These are phyloP conservation scores for Myriosclerotinia curreyana DNA, from an alignment of 2,329 filamentous ascomycete genomes.

Conservation along the genomic window DNA sequence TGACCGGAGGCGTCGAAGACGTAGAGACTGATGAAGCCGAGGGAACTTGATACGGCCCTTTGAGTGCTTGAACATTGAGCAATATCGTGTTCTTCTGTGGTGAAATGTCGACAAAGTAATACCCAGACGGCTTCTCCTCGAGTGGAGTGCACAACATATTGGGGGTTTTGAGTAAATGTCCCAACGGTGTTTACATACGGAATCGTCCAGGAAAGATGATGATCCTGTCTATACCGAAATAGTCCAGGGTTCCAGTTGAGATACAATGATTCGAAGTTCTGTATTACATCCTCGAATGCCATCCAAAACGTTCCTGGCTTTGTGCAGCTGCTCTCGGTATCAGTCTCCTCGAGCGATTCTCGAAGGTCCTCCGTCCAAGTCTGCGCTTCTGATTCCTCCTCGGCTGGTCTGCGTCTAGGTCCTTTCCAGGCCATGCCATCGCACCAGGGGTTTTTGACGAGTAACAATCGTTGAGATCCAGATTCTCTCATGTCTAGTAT, in stretches of 20 bases:
- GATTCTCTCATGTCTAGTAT: slow-evolving; percentile 74
- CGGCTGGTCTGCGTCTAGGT: slow-evolving; percentile 28
- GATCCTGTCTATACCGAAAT: slow-evolving; percentile 78
- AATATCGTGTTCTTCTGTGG: slow-evolving; percentile 61
- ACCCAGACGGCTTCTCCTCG: slow-evolving; percentile 71
- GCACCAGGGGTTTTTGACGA: slow-evolving; percentile 96
- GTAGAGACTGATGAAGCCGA: slow-evolving; percentile 83
- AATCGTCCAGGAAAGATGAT: slow-evolving; percentile 82
- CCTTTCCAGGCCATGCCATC: slow-evolving; percentile 74
- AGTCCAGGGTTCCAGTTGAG: slow-evolving; percentile 93
- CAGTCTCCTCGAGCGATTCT: slow-evolving; percentile 31
- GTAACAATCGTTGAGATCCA: slow-evolving; percentile 61
- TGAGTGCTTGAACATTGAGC: slow-evolving; percentile 43
- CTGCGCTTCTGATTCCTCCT: slow-evolving; percentile 15
- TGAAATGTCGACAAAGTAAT: slow-evolving; percentile 81
- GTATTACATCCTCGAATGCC: slow-evolving; percentile 77
- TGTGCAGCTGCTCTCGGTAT: slow-evolving; percentile 32
- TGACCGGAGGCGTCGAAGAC: slow-evolving; percentile 70
- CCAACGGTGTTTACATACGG: slow-evolving; percentile 47
- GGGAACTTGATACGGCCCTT: slow-evolving; percentile 40
- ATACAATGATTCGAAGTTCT: slow-evolving; percentile 94
- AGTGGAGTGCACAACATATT: slow-evolving; percentile 65
- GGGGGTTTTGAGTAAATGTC: slow-evolving; percentile 64
- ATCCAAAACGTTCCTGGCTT: slow-evolving; percentile 89
- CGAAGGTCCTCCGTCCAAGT: slow-evolving; percentile 32